Evolutionary conservation across 345 rosid genomes (phyloP), one percentile per base, ranked within the genome.

Genomic region (Trapa bicornis): DNA sequence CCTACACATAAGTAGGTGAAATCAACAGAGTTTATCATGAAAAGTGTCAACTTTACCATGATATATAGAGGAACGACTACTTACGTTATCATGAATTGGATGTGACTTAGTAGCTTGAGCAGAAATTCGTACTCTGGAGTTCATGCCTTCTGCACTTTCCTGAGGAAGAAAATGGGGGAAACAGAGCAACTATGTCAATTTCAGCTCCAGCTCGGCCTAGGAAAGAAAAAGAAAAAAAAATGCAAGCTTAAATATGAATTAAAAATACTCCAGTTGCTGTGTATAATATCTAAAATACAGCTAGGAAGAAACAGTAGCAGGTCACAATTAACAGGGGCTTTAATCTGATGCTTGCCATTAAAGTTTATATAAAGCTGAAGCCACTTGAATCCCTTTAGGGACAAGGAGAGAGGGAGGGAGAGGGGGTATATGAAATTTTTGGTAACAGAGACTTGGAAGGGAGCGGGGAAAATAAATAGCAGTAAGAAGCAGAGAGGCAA

Each of bases 101-200:
- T 94, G 82, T 82, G 93, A 75, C 81, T 83, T 82, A 83, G 82
- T 83, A 74, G 89, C 77, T 68, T 77, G 87, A 80, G 81, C 78
- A 81, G 84, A 79, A 63, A 82, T 80, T 74, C 89, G 87, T 70
- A 78, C 86, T 83, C 89, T 84, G 14, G 86, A 77, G 81, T 83
- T 91, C 96, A 87, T 87, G 58, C 79, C 81, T 77, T 32, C 72
- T 70, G 70, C 67, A 41, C 66, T 72, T 52, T 11, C 43, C 53
- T 35, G 67, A 42, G 63, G 68, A 57, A 72, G 78, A 79, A 33
- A n/a, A 54, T 54, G 60, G 66, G 4, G 66, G 64, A 76, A 70
- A 72, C 41, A 72, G 61, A 68, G 65, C 65, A 71, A 48, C 65
- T 64, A 47, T 68, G 63, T 62, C 75, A 68, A 69, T 73, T 33